Base-by-base conservation (phyloP, 2,329 filamentous ascomycete genomes). In the Graphilbum fragrans region DNA sequence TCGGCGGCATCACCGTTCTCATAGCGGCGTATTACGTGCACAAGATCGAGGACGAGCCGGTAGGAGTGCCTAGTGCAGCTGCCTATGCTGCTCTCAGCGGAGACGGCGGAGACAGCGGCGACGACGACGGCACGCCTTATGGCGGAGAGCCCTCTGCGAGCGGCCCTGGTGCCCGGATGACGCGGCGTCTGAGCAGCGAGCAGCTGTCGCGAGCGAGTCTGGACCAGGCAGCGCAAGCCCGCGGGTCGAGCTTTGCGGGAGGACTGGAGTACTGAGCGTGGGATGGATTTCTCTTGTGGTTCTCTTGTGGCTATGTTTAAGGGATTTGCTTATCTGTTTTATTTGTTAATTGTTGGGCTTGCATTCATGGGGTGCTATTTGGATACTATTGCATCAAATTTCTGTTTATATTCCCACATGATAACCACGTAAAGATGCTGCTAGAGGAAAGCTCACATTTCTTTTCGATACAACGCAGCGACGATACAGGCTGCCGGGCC, bases 1-100 rank as follows among this genome's bases (percentile, higher is more conserved):
- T 93, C 42, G 88, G 87, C 2, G 90, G 88, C 2, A 60, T 83
- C 35, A 84, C 82, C 47, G 85, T 87, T 2, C 58, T 95, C 37
- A 64, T 82, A 3, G 84, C 90, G 6, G 86, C 83, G 5, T 85
- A 73, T 50, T 72, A 90, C 55, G 80, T 86, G 11, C 66, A 70
- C 39, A 68, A 70, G 44, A 77, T 92, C 29, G 66, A 71, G 32
- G 83, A 88, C 52, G 76, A 80, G 35, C 53, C 16, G 22, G 35
- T 9, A 16, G 35, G 5, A 16, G 14, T n/a, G 35, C 7, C 35
- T 27, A 18, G 16, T 19, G 33, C n/a, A 10, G n/a, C 16, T 35
- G 33, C n/a, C 11, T n/a, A 10, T 6, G 9, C 25, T 14, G 25
- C 14, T 29, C 8, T 8, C 25, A 29, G 31, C 7, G n/a, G n/a